These are phyloP conservation scores for Euphorbia corollata DNA, from an alignment of 441 rosid genomes.

Conservation along the genomic window DNA sequence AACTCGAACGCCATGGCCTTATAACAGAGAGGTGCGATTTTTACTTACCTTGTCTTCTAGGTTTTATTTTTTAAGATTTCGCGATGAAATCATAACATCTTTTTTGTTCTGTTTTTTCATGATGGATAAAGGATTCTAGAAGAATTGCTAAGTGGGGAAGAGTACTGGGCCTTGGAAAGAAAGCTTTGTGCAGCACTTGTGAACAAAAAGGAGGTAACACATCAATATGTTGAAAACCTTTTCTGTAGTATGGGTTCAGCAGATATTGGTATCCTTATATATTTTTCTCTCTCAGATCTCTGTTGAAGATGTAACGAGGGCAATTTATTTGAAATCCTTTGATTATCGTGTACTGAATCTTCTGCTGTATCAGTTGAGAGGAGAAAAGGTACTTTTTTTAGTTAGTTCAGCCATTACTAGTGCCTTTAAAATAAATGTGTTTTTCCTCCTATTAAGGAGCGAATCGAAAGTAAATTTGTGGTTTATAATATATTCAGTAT, in stretches of 20 bases:
- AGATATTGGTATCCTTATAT: not conserved
- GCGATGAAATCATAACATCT: conserved; percentile 6
- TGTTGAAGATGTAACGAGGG: conserved; percentile 59
- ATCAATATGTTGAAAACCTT: conserved; percentile 2
- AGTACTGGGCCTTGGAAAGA: conserved; percentile 87
- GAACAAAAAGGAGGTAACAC: conserved; percentile 40
- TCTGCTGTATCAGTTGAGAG: conserved; percentile 63
- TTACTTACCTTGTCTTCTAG: conserved; percentile 7
- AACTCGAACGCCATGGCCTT: conserved; percentile 53
- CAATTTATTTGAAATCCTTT: conserved; percentile 74
- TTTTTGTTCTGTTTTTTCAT: conserved; percentile 10
- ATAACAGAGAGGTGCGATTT: conserved; percentile 47
- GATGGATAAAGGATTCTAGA: conserved; percentile 46
- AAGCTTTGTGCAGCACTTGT: conserved; percentile 61
- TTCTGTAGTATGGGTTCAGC: not conserved
- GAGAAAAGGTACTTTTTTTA: conserved; percentile 48
- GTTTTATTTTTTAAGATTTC: not conserved
- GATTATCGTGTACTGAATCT: conserved; percentile 85
- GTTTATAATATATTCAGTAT: too few relatives aligned
- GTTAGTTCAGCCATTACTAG: conserved; percentile 5
- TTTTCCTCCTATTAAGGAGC: conserved; percentile 4
- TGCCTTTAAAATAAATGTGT: not conserved
- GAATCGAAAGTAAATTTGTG: not conserved
- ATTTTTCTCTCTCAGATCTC: conserved; percentile 34
- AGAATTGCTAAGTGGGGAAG: conserved; percentile 62